Base-by-base conservation (phyloP, 306 rosid genomes). In the Glycine tomentella region DNA sequence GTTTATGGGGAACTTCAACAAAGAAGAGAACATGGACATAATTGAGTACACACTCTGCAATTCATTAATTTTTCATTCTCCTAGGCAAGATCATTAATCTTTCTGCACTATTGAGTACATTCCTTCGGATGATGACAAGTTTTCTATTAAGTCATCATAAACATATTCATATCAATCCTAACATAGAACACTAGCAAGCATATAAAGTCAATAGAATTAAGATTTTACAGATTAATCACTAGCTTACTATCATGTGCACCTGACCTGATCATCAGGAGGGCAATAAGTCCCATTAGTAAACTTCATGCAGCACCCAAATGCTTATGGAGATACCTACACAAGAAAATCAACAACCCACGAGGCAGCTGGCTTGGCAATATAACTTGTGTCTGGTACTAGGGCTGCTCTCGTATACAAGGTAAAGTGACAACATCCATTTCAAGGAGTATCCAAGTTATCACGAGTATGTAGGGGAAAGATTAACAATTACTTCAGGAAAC, bases 261-360 rank as follows among this genome's bases (percentile, higher is more conserved):
- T 74, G 83, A 95, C 99, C 97, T 95, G 98, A 87, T 95, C 99
- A 91, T 91, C 91, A 13, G 98, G 99, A 48, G 99, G 97, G 79
- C 98, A 95, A 76, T 90, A 93, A 56, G 91, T 89, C 72, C 86
- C 94, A 87, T 93, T 92, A 7, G 87, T 90, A 85, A 95, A 95
- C 88, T 95, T 95, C 84, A 97, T 90, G 88, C 99, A 95, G 91
- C 99, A 95, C 73, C 99, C 99, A 91, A 95, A 95, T 84, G 99
- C 99, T 87, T 95, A 97, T 64, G 99, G 99, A 82, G 99, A 95
- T 77, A 93, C 84, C 99, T 98, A 95, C 81, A 95, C 97, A 73
- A 95, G 98, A 87, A 88, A 95, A 87, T 95, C 99, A 90, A 93
- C 99, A 65, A 95, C 98, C 99, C 99, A 95, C 13, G 99, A 95